Evolutionary conservation across 1,284 basidiomycete species (phyloP).

Genomic region (Schizophyllum commune): DNA sequence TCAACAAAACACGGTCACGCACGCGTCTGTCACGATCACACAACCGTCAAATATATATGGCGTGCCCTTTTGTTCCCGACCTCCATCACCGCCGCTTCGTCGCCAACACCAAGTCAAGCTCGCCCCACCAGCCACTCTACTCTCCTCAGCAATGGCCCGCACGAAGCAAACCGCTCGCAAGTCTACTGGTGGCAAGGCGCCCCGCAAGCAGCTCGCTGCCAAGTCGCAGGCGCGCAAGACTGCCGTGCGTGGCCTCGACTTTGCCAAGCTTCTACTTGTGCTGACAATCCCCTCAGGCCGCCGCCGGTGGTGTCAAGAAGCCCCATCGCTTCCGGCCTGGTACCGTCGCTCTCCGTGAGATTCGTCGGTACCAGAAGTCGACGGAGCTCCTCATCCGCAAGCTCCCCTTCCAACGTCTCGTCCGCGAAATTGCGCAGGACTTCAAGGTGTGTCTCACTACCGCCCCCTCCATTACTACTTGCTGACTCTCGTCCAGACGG

Average conservation of each 20-base stretch:
- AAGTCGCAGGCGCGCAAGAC: conserved; percentile 80
- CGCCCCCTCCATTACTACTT: background rate
- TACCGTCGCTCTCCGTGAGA: conserved; percentile 96
- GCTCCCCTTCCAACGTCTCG: no score
- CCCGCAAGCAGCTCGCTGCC: conserved; percentile 87
- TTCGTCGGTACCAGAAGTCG: conserved; percentile 96
- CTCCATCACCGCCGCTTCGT: background rate
- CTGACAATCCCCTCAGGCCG: conserved; percentile 19
- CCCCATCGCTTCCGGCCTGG: conserved; percentile 95
- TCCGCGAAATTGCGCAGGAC: conserved; percentile 89
- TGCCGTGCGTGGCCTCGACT: conserved; percentile 32
- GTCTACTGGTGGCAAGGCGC: conserved; percentile 81
- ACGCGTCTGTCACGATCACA: background rate
- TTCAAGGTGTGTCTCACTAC: conserved; percentile 66
- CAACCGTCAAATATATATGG: background rate
- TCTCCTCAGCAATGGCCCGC: background rate
- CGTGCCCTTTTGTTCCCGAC: background rate
- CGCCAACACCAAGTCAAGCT: background rate
- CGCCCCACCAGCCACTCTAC: background rate
- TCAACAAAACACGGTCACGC: background rate
- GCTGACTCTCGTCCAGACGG: conserved; percentile 15
- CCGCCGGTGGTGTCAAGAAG: conserved; percentile 92
- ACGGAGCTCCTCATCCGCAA: no score
- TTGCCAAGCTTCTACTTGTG: background rate
- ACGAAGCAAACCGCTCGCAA: conserved; percentile 76